These are phyloP conservation scores for Huntiella abstrusa DNA, from an alignment of 2,329 filamentous ascomycete genomes.

Conservation along the genomic window DNA sequence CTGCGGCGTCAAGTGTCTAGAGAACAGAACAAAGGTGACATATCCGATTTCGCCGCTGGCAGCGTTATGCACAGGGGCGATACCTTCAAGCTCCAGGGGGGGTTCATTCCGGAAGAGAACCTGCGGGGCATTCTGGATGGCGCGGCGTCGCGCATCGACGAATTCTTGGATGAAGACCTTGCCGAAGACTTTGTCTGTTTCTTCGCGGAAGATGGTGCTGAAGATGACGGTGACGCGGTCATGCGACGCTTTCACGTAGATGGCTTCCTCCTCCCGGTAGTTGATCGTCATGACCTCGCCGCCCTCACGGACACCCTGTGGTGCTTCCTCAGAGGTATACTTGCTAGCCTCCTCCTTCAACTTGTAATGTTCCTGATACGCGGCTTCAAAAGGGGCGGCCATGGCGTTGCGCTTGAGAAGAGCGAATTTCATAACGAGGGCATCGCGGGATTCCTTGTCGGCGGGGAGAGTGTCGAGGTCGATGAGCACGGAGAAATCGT, in stretches of 20 bases:
- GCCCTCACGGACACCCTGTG: slow-evolving; percentile 74
- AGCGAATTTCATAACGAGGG: slow-evolving; percentile 69
- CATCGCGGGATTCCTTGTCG: slow-evolving; percentile 67
- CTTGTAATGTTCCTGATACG: slow-evolving; percentile 79
- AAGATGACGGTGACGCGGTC: slow-evolving; percentile 98
- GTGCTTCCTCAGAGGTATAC: slow-evolving; percentile 85
- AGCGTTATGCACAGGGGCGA: slow-evolving; percentile 61
- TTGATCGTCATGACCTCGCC: slow-evolving; percentile 91
- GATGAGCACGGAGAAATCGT: slow-evolving; percentile 85
- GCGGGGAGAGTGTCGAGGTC: slow-evolving; percentile 75
- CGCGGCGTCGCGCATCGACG: slow-evolving; percentile 82
- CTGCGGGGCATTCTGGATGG: slow-evolving; percentile 95
- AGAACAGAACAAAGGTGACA: slow-evolving; percentile 95
- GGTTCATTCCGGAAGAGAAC: slow-evolving; percentile 92
- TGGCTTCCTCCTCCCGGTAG: slow-evolving; percentile 96
- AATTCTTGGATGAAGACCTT: slow-evolving; percentile 99
- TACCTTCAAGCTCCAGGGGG: slow-evolving; percentile 72
- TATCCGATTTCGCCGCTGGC: slow-evolving; percentile 82
- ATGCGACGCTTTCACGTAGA: slow-evolving; percentile 94
- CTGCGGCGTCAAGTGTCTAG: slow-evolving; percentile 77
- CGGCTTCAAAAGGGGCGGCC: slow-evolving; percentile 95
- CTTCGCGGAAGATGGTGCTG: slow-evolving; percentile 92
- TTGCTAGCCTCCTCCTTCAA: slow-evolving; percentile 76
- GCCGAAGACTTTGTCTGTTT: slow-evolving; percentile 92
- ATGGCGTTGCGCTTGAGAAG: slow-evolving; percentile 95